Conservation (phyloP, 148 eudicot species). For the Rheum nobile region DNA sequence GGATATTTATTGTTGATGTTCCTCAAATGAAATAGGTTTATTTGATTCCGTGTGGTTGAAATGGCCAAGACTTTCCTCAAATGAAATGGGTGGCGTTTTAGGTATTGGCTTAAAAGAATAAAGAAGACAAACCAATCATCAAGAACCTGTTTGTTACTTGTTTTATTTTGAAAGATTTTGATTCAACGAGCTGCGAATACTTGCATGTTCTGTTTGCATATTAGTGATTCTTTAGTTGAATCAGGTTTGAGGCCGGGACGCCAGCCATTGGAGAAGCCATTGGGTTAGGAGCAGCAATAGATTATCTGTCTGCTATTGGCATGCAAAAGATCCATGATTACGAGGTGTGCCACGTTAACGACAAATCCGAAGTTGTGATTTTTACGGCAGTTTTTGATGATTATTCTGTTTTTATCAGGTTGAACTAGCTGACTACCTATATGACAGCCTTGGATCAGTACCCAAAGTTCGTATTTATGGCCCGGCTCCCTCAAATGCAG, state of each 20-base stretch:
- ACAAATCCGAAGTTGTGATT: too few relatives aligned
- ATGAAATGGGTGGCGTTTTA: background rate
- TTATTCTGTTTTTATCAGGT: slow-evolving; percentile 24
- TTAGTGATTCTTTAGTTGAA: slow-evolving; percentile 6
- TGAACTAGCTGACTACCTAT: slow-evolving; percentile 66
- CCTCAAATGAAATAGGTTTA: background rate
- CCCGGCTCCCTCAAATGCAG: slow-evolving; percentile 57
- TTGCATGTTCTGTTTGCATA: background rate
- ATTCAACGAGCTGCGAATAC: background rate
- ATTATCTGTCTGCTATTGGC: slow-evolving; percentile 85
- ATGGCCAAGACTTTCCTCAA: too few relatives aligned
- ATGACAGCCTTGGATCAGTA: slow-evolving; percentile 42
- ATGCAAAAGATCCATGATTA: slow-evolving; percentile 95
- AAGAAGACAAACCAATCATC: background rate
- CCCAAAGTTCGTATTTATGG: slow-evolving; percentile 72
- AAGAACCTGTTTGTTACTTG: too few relatives aligned
- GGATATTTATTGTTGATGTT: too few relatives aligned
- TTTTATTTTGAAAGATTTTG: background rate
- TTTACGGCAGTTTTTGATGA: too few relatives aligned
- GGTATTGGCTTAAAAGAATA: background rate
- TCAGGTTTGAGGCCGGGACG: slow-evolving; percentile 97
- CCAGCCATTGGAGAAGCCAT: slow-evolving; percentile 97
- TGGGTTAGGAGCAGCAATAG: slow-evolving; percentile 96
- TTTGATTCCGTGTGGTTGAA: background rate
- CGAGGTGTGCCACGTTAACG: slow-evolving; percentile 45